These are phyloP conservation scores for Circinella umbellata DNA, from an alignment of 371 early-diverging fungal species.

Conservation along the genomic window DNA sequence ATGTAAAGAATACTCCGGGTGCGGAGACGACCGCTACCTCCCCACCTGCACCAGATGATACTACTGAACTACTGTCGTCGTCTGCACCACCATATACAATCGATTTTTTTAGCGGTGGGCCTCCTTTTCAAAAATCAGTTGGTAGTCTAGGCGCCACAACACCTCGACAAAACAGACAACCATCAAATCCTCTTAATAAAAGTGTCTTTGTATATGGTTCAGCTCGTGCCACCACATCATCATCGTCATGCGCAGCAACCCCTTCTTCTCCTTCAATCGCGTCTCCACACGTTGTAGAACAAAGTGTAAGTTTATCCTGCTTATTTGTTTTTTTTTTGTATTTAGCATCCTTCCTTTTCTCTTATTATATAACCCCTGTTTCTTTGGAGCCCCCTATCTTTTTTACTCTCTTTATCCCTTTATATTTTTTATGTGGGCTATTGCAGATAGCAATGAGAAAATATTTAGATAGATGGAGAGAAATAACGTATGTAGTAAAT, in stretches of 20 bases:
- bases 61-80: constrained; percentile 34
- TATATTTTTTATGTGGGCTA: too few species aligned
- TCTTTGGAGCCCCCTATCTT: too few species aligned
- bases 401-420: too few species aligned
- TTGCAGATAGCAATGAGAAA: too few species aligned
- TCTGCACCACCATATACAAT: constrained; percentile 43
- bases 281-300: constrained; percentile 11
- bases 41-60: constrained; percentile 43
- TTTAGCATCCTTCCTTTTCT: too few species aligned
- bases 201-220: constrained; percentile 33
- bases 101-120: constrained; percentile 30
- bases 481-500: too few species aligned
- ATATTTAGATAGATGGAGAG: too few species aligned
- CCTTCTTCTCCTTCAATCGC: constrained; percentile 14
- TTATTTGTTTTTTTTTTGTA: background rate
- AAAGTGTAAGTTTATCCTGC: constrained; percentile 12
- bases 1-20: background rate
- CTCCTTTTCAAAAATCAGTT: constrained; percentile 19
- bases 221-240: constrained; percentile 29
- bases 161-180: constrained; percentile 18
- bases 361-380: too few species aligned
- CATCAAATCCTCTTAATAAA: constrained; percentile 22
- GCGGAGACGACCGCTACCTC: constrained; percentile 7
- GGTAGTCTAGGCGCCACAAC: constrained; percentile 18
- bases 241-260: constrained; percentile 16